These are phyloP conservation scores for Ceratobasidium sp. DNA, from an alignment of 1,284 basidiomycete species.

Conservation along the genomic window DNA sequence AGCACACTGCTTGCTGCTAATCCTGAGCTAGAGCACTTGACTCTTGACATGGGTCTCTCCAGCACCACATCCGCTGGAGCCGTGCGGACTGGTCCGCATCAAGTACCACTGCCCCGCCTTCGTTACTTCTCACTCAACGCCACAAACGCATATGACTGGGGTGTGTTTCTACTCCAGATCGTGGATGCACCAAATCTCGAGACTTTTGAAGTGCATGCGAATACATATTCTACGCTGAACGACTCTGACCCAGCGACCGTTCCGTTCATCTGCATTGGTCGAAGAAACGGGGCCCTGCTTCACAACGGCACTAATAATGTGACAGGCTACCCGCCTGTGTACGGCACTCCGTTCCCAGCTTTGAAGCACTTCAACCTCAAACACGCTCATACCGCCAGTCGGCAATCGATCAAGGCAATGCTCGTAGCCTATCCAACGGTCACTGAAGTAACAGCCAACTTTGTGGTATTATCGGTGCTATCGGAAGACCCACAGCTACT, in stretches of 20 bases:
- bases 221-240: not conserved
- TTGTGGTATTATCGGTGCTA: not conserved
- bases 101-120: not conserved
- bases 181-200: constrained; percentile 21
- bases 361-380: constrained; percentile 11
- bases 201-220: not conserved
- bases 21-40: constrained; percentile 16
- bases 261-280: constrained; percentile 5
- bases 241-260: constrained; percentile 1
- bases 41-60: not conserved
- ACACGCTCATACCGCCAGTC: not conserved
- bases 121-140: not conserved
- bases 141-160: not conserved
- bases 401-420: not conserved
- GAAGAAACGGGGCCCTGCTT: constrained; percentile 13
- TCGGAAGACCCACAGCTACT: not conserved
- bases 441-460: constrained; percentile 1
- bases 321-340: not conserved
- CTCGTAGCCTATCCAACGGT: constrained; percentile 9
- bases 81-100: not conserved
- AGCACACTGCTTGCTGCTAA: not conserved
- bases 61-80: no score
- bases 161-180: constrained; percentile 11
- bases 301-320: not conserved
- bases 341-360: constrained; percentile 13